phyloP scores from a whole-genome alignment of 2,329 filamentous ascomycete genomes.

The Hypoxylon sp. region DNA sequence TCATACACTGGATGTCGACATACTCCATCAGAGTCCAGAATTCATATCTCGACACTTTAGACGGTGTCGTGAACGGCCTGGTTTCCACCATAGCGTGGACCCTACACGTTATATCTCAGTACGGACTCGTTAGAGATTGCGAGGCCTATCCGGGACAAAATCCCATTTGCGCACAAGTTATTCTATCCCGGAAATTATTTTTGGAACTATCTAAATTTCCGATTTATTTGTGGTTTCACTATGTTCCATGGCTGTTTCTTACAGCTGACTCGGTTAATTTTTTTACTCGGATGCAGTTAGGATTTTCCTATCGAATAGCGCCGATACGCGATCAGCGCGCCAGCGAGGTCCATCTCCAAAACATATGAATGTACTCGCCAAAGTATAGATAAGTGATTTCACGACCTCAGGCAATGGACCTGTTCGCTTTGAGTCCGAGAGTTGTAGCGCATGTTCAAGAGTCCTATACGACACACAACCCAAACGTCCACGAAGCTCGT shows the following conservation, averaged over 20 bases:
- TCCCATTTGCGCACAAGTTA: neutral
- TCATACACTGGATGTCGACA: neutral
- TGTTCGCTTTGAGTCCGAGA: slow-evolving; percentile 9
- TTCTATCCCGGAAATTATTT: neutral
- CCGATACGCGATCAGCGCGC: slow-evolving; percentile 39
- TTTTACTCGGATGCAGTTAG: neutral
- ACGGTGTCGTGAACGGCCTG: neutral
- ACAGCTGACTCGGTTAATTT: neutral
- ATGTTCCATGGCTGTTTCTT: neutral
- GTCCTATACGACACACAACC: slow-evolving; percentile 39
- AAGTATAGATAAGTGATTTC: slow-evolving; percentile 42
- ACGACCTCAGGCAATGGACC: slow-evolving; percentile 23
- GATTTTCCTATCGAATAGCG: slow-evolving; percentile 33
- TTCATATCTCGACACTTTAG: neutral
- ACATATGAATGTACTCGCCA: slow-evolving; percentile 48
- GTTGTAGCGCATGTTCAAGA: slow-evolving; percentile 34
- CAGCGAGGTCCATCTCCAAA: slow-evolving; percentile 53
- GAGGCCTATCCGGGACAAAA: neutral
- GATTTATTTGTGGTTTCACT: neutral
- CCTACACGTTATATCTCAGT: neutral
- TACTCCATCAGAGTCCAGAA: neutral
- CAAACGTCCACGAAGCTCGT: slow-evolving; percentile 41
- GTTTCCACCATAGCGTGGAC: no score
- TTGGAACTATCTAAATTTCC: neutral
- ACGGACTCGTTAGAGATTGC: neutral